Evolutionary conservation across 306 rosid species (phyloP).

Genomic region (Lablab purpureus): DNA sequence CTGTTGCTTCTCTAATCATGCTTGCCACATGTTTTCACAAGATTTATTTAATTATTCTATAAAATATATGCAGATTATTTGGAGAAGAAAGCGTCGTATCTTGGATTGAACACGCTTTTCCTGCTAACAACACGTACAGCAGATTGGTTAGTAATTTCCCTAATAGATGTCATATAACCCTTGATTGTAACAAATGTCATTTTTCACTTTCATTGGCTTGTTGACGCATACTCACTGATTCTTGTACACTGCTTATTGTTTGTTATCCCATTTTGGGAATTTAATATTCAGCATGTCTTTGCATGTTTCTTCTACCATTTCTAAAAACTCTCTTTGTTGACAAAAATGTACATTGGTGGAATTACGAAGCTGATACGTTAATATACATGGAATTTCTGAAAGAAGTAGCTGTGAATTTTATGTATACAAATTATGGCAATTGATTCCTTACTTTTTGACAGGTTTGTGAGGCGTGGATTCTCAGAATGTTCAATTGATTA

Average conservation of each 20-base stretch:
- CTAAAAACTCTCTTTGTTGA: background rate
- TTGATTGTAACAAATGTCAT: slow-evolving; percentile 10
- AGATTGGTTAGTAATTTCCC: slow-evolving; percentile 72
- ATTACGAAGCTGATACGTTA: slow-evolving; percentile 1
- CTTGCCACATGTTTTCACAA: slow-evolving; percentile 13
- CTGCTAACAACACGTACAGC: slow-evolving; percentile 93
- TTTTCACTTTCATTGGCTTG: slow-evolving; percentile 35
- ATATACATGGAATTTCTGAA: background rate
- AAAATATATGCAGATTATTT: slow-evolving; percentile 75
- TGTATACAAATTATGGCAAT: too few species aligned
- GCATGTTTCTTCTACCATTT: background rate
- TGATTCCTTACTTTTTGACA: slow-evolving; percentile 43
- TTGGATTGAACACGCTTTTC: slow-evolving; percentile 84
- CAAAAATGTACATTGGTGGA: slow-evolving; percentile 4
- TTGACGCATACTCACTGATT: slow-evolving; percentile 20
- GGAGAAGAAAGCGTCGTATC: slow-evolving; percentile 83
- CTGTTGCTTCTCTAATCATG: slow-evolving; percentile 23
- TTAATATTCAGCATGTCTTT: background rate
- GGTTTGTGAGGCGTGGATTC: slow-evolving; percentile 98
- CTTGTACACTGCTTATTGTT: slow-evolving; percentile 27
- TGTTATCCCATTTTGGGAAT: slow-evolving; percentile 5
- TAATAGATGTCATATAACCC: slow-evolving; percentile 25
- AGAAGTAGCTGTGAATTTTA: background rate
- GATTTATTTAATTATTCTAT: slow-evolving; percentile 21
- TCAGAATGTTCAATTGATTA: slow-evolving; percentile 84